A percentile compares a stretch with the other conserved stretches of the same genome.
Evolutionary conservation across 768 basidiomycete genomes (phyloP).

Genomic region (Amanita muscaria): DNA sequence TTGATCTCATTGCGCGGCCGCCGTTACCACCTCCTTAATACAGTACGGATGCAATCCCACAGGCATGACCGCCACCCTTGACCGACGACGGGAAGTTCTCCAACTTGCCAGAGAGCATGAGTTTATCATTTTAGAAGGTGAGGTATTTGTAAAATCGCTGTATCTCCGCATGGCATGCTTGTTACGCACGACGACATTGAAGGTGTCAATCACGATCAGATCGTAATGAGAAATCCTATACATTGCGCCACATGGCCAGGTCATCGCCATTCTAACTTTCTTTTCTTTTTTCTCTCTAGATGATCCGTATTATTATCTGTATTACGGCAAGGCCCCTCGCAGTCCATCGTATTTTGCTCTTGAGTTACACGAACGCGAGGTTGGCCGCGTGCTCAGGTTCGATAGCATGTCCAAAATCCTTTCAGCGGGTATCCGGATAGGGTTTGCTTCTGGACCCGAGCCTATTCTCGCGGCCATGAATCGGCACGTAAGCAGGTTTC

Average conservation of each 20-base stretch:
- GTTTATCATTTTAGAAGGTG: conserved; percentile 82
- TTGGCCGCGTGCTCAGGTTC: conserved; percentile 78
- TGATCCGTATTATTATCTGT: conserved; percentile 74
- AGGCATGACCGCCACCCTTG: conserved; percentile 65
- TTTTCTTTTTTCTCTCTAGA: conserved; percentile 36
- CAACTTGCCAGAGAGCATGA: conserved; percentile 62
- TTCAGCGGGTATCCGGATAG: conserved; percentile 70
- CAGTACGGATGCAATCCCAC: conserved; percentile 88
- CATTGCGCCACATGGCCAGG: no score
- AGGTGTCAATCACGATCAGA: conserved; percentile 4
- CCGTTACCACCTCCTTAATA: neutral
- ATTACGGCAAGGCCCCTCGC: conserved; percentile 57
- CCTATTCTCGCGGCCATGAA: conserved; percentile 62
- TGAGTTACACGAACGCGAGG: conserved; percentile 55
- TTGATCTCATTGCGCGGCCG: conserved; percentile 4
- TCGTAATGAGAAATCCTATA: no score
- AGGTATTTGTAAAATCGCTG: conserved; percentile 10
- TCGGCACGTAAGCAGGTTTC: conserved; percentile 41
- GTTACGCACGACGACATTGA: neutral
- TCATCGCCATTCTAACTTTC: no score
- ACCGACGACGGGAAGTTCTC: conserved; percentile 65
- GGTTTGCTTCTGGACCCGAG: conserved; percentile 72
- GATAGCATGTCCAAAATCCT: conserved; percentile 86
- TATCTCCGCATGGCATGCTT: neutral
- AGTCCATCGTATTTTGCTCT: conserved; percentile 77